Conservation (phyloP, 129 eudicot genomes). For the Solidago caesia region DNA sequence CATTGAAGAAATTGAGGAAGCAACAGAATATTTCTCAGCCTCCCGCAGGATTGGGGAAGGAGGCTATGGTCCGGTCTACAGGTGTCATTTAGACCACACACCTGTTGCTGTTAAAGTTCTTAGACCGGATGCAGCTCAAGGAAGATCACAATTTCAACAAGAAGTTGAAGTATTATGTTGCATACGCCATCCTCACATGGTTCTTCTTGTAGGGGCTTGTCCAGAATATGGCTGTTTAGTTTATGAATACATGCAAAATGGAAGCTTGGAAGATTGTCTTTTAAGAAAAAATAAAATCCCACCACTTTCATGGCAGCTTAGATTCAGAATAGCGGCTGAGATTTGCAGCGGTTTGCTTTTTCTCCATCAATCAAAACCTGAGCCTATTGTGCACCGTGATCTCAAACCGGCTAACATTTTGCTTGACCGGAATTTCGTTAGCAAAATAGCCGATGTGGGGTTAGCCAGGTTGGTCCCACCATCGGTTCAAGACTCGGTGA, state of each 20-base stretch:
- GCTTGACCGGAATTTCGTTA: not conserved
- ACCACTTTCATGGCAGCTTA: not conserved
- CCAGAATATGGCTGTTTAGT: not conserved
- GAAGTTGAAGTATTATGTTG: not conserved
- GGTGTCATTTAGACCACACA: slow-evolving; percentile 1
- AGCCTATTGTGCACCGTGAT: not conserved
- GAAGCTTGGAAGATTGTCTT: not conserved
- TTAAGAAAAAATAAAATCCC: not conserved
- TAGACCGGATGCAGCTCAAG: not conserved
- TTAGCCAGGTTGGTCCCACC: not conserved
- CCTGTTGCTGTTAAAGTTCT: slow-evolving; percentile 2
- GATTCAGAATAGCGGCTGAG: not conserved
- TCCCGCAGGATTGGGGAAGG: not conserved
- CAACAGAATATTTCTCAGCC: not conserved
- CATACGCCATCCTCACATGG: slow-evolving; percentile 3
- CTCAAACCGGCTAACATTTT: slow-evolving; percentile 8
- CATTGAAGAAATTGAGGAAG: slow-evolving; percentile 26
- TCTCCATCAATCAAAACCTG: not conserved
- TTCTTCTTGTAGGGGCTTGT: not conserved
- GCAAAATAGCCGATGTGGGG: slow-evolving; percentile 6
- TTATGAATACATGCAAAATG: slow-evolving; percentile 7
- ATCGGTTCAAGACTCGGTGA: not conserved
- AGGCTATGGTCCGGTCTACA: not conserved
- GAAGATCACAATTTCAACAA: not conserved
- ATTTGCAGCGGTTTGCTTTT: not conserved